Percentiles rank a stretch among this genome's conserved stretches.
Conservation (phyloP, 148 eudicot genomes). For the Euryodendron excelsum region DNA sequence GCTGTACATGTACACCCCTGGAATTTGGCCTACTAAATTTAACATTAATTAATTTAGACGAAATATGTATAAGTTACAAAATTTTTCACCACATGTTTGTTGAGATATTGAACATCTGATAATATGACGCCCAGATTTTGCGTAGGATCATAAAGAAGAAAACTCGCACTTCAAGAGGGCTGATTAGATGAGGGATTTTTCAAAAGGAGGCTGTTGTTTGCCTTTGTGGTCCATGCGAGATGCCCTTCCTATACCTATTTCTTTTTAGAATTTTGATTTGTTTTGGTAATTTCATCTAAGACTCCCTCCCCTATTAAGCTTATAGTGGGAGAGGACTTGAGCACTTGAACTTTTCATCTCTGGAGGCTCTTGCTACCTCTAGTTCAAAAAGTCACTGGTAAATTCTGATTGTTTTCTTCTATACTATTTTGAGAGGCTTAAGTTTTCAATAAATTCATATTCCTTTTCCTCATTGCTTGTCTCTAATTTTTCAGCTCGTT, state of each 20-base stretch:
- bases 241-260: background rate
- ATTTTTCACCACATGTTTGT: background rate
- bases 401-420: background rate
- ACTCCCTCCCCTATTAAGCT: background rate
- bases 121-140: background rate
- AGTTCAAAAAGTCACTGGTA: background rate
- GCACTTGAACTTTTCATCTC: background rate
- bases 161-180: background rate
- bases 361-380: background rate
- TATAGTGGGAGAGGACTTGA: background rate
- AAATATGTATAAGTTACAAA: background rate
- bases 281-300: background rate
- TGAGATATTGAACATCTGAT: background rate
- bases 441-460: background rate
- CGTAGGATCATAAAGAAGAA: background rate
- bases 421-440: background rate
- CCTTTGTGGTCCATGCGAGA: background rate
- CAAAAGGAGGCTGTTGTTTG: background rate
- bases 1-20: background rate
- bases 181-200: background rate
- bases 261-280: background rate
- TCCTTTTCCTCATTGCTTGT: constrained; percentile 9
- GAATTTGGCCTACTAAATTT: background rate
- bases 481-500: constrained; percentile 52
- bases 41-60: background rate